Conservation (phyloP, 192 early-diverging fungal species). For the Gigaspora rosea region DNA sequence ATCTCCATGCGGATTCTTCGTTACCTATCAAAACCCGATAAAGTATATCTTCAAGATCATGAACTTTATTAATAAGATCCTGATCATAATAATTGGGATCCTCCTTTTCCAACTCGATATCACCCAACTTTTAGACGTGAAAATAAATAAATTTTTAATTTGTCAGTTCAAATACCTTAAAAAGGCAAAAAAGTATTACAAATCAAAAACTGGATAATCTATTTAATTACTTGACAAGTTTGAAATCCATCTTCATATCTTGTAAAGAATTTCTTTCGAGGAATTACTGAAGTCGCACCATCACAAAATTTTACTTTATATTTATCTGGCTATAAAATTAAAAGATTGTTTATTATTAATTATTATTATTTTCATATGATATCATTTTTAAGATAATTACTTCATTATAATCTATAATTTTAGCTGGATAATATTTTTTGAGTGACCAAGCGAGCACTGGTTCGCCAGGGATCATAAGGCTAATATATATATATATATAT, state of each 20-base stretch:
- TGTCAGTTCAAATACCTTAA: background rate
- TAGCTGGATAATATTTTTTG: constrained; percentile 26
- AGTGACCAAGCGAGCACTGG: background rate
- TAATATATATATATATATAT: background rate
- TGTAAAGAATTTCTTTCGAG: constrained; percentile 18
- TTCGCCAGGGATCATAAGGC: constrained; percentile 27
- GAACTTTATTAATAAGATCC: background rate
- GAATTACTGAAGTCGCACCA: background rate
- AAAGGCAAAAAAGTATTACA: background rate
- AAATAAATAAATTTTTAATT: background rate
- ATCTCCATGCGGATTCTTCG: constrained; percentile 21
- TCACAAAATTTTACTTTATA: constrained; percentile 9
- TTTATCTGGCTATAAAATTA: constrained; percentile 8
- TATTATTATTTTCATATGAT: background rate
- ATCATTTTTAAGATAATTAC: background rate
- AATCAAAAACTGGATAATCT: background rate
- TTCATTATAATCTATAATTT: background rate
- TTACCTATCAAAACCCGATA: constrained; percentile 1
- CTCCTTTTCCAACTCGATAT: background rate
- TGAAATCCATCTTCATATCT: constrained; percentile 7
- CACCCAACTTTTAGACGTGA: constrained; percentile 1
- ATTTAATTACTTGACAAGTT: constrained; percentile 21
- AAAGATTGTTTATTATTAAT: background rate
- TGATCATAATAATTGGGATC: constrained; percentile 20
- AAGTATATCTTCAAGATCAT: constrained; percentile 1